phyloP scores from a whole-genome alignment of 345 rosid genomes.

The Salix brachista region DNA sequence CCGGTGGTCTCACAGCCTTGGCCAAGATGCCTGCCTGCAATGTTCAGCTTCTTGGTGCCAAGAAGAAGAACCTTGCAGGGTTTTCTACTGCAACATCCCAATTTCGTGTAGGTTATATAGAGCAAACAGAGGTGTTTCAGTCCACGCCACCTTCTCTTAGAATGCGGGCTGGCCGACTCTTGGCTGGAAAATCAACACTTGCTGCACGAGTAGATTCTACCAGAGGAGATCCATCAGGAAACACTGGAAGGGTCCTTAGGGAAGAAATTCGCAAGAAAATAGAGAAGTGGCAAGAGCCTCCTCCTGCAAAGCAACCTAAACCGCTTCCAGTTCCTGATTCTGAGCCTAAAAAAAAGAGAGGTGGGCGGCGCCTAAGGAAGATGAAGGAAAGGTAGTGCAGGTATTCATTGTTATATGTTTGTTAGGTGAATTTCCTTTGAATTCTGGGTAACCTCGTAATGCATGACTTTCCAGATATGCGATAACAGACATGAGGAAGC shows the following conservation, averaged over 20 bases:
- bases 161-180: slow-evolving; percentile 71
- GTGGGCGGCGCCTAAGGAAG: slow-evolving; percentile 92
- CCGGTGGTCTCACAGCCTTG: slow-evolving; percentile 87
- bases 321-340: slow-evolving; percentile 99
- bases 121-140: slow-evolving; percentile 83
- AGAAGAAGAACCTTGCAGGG: slow-evolving; percentile 91
- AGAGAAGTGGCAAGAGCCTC: slow-evolving; percentile 98
- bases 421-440: background rate
- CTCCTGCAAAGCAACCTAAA: slow-evolving; percentile 94
- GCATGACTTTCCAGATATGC: slow-evolving; percentile 60
- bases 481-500: slow-evolving; percentile 91
- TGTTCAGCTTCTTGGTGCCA: slow-evolving; percentile 88
- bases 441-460: slow-evolving; percentile 10
- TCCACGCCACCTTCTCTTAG: slow-evolving; percentile 71
- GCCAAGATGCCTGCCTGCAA: slow-evolving; percentile 99
- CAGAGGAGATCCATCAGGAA: slow-evolving; percentile 78
- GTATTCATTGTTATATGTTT: background rate
- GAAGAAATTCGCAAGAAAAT: slow-evolving; percentile 81
- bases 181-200: slow-evolving; percentile 83
- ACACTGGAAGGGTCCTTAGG: slow-evolving; percentile 58
- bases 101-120: slow-evolving; percentile 78
- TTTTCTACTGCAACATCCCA: slow-evolving; percentile 86
- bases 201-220: slow-evolving; percentile 85
- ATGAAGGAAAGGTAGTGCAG: slow-evolving; percentile 80
- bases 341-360: slow-evolving; percentile 96